phyloP scores from a whole-genome alignment of 163 green algal genomes.

The Chlamydomonas reinhardtii region DNA sequence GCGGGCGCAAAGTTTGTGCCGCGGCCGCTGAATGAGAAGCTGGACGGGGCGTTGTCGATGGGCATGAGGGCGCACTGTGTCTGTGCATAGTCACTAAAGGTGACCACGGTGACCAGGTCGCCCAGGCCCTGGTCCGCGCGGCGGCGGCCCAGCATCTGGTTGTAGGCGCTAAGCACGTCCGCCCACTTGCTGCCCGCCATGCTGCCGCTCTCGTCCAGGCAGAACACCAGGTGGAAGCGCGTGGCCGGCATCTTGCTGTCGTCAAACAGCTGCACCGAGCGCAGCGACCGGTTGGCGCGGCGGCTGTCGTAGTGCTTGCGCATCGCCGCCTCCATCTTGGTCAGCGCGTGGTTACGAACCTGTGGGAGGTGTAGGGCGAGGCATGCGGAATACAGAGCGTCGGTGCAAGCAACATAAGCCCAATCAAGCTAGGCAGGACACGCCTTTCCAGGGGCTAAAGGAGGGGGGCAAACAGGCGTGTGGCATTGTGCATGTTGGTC shows the following conservation, averaged over 20 bases:
- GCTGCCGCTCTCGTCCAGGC: constrained; percentile 51
- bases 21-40: neutral
- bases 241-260: constrained; percentile 43
- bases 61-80: neutral
- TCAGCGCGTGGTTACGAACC: constrained; percentile 29
- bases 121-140: constrained; percentile 45
- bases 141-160: constrained; percentile 38
- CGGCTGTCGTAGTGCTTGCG: constrained; percentile 40
- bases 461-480: no score
- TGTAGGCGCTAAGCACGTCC: constrained; percentile 45
- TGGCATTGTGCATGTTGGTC: no score
- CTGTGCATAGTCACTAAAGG: neutral
- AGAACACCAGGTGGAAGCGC: constrained; percentile 62
- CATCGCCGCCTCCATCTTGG: constrained; percentile 48
- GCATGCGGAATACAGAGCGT: no score
- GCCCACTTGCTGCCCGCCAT: constrained; percentile 50
- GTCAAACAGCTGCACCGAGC: constrained; percentile 47
- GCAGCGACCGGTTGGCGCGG: constrained; percentile 22
- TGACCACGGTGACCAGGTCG: constrained; percentile 50
- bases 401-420: no score
- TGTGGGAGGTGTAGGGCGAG: no score
- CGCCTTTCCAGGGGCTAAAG: no score
- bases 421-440: no score
- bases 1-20: constrained; percentile 51
- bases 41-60: constrained; percentile 6